Evolutionary conservation across 2,329 filamentous ascomycete genomes (phyloP), one percentile per base, ranked within the genome.

Genomic region (Fusarium verticillioides): DNA sequence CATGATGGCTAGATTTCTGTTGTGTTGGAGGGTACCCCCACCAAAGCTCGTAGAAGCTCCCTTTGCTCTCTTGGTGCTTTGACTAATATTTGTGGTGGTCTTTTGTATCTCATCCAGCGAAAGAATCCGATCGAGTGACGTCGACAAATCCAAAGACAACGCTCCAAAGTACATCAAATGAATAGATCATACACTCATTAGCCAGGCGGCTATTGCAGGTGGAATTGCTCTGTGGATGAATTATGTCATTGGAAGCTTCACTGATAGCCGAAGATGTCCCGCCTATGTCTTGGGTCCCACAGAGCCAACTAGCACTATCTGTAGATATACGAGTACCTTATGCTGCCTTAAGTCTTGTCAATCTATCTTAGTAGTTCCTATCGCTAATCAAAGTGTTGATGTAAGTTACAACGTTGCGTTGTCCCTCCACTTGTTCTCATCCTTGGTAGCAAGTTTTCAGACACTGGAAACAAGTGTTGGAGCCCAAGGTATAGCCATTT

Each of bases 1-100:
- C 87, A 89, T 89, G 71, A 66, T 80, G 77, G 60, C 63, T 68
- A 47, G 59, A 32, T 56, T 15, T 73, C 42, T 62, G 30, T 43
- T 63, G 42, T 59, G 66, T 63, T 62, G 57, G 66, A 72, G 60
- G 47, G n/a, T 34, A 60, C 69, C 75, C 72, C 75, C 73, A 74
- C 76, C 49, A 72, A 72, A 60, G 44, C 18, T 53, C 30, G n/a
- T 42, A 23, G 57, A 60, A 56, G 63, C 63, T 60, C 54, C 13
- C 58, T 60, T 37, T 26, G 26, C 30, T 56, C 44, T 32, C 23
- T 43, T 43, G 28, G 47, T 47, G 40, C 23, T 47, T 43, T 47
- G 32, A 23, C 23, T 39, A 12, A 32, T 13, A 13, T 40, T 23
- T 53, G 19, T 49, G 18, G 26, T 21, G 11, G 21, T 9, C 30